Evolutionary conservation across 306 rosid genomes (phyloP).

Genomic region (Macrotyloma uniflorum): DNA sequence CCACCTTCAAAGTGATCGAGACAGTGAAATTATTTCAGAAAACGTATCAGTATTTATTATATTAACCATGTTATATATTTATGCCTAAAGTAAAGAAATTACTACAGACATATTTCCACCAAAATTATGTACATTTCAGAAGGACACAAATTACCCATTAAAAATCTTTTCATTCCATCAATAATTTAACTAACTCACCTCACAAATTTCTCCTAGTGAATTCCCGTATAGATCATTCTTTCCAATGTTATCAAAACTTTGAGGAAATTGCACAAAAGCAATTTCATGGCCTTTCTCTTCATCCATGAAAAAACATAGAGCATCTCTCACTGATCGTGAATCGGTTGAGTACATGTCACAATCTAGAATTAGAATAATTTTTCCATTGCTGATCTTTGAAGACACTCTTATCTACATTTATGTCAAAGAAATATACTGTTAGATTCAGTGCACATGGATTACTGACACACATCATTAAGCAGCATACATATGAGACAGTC

Average conservation of each 20-base stretch:
- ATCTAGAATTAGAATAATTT: slow-evolving; percentile 63
- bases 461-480: not conserved
- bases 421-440: not conserved
- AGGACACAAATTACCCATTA: too few species aligned
- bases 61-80: too few species aligned
- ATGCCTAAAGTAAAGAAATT: not conserved
- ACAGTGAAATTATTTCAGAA: not conserved
- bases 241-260: slow-evolving; percentile 49
- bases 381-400: slow-evolving; percentile 71
- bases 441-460: not conserved
- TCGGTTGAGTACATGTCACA: slow-evolving; percentile 78
- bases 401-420: slow-evolving; percentile 70
- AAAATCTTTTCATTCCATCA: not conserved
- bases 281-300: slow-evolving; percentile 62
- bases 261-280: slow-evolving; percentile 76
- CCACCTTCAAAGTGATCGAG: slow-evolving; percentile 42
- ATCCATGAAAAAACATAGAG: slow-evolving; percentile 82
- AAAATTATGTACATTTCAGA: not conserved
- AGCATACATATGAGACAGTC: too few species aligned
- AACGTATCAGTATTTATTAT: too few species aligned
- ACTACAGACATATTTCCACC: not conserved
- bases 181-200: slow-evolving; percentile 44
- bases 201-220: not conserved
- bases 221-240: slow-evolving; percentile 52
- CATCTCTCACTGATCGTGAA: slow-evolving; percentile 63